phyloP scores from a whole-genome alignment of 1,284 basidiomycete genomes.

The Ganoderma leucocontextum region DNA sequence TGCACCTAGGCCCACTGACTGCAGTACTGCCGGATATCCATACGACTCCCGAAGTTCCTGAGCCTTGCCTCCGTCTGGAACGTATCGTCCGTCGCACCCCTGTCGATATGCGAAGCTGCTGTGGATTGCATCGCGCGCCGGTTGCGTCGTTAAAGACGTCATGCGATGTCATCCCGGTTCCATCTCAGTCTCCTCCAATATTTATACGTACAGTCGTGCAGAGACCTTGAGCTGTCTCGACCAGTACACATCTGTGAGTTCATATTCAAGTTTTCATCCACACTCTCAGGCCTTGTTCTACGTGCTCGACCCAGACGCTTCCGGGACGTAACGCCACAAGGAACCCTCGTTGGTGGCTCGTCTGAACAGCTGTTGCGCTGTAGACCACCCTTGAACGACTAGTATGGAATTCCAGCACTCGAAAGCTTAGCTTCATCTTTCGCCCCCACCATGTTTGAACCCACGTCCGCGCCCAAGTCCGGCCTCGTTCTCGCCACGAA shows the following conservation, averaged over 20 bases:
- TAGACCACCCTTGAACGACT: background rate
- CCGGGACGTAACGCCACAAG: background rate
- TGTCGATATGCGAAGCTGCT: background rate
- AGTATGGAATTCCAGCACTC: background rate
- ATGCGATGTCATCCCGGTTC: background rate
- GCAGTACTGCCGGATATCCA: background rate
- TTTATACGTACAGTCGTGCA: background rate
- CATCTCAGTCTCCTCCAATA: background rate
- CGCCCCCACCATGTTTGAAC: slow-evolving; percentile 10
- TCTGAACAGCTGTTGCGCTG: background rate
- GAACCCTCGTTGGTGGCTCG: background rate
- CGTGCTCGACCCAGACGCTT: background rate
- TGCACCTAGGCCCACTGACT: too few species aligned
- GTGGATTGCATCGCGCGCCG: background rate
- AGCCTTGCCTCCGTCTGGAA: background rate
- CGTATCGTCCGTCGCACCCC: too few species aligned
- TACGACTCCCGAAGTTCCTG: background rate
- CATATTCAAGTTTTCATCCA: background rate
- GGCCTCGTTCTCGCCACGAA: slow-evolving; percentile 69
- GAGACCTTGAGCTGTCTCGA: background rate
- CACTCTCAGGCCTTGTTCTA: background rate
- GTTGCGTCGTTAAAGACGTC: slow-evolving; percentile 1
- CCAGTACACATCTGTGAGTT: background rate
- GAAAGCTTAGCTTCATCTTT: background rate
- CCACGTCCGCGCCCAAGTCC: slow-evolving; percentile 20